phyloP scores from a whole-genome alignment of 2,329 filamentous ascomycete genomes.

The Xylaria sp. region DNA sequence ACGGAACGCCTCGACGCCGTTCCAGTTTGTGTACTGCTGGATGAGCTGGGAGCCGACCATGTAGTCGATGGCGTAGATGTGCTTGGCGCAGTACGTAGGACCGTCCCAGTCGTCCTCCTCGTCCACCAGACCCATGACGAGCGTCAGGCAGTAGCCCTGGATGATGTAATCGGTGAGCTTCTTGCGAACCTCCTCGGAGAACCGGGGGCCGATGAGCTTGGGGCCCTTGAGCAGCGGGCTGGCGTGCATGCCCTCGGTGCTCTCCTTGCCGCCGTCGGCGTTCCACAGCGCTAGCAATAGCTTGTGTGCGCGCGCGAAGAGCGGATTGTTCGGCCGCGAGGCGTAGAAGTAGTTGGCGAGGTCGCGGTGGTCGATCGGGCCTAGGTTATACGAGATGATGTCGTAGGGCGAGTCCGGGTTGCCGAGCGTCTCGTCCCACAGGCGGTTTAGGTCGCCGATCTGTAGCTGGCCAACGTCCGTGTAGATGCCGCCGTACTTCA shows the following conservation, averaged over 20 bases:
- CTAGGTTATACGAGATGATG: conserved; percentile 58
- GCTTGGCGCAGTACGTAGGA: conserved; percentile 59
- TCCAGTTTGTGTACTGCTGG: conserved; percentile 63
- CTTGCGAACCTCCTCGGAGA: conserved; percentile 52
- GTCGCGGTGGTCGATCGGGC: conserved; percentile 48
- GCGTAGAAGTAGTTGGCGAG: conserved; percentile 63
- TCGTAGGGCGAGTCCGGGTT: conserved; percentile 58
- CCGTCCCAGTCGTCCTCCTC: conserved; percentile 63
- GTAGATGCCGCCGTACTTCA: conserved; percentile 67
- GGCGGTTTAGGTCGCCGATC: conserved; percentile 64
- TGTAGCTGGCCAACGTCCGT: conserved; percentile 66
- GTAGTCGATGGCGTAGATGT: conserved; percentile 61
- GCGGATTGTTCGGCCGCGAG: conserved; percentile 51
- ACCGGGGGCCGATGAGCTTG: conserved; percentile 52
- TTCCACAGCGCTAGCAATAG: conserved; percentile 64
- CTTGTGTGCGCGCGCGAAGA: conserved; percentile 58
- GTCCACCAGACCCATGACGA: conserved; percentile 63
- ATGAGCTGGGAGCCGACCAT: conserved; percentile 62
- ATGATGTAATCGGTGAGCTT: conserved; percentile 67
- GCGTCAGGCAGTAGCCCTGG: conserved; percentile 62
- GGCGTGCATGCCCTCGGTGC: conserved; percentile 61
- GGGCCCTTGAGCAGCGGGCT: conserved; percentile 59
- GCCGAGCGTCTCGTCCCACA: conserved; percentile 62
- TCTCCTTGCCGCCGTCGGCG: conserved; percentile 53
- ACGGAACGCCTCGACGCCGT: conserved; percentile 59